Evolutionary conservation across 805 yeast species (phyloP).

Genomic region (Brettanomyces sp.): DNA sequence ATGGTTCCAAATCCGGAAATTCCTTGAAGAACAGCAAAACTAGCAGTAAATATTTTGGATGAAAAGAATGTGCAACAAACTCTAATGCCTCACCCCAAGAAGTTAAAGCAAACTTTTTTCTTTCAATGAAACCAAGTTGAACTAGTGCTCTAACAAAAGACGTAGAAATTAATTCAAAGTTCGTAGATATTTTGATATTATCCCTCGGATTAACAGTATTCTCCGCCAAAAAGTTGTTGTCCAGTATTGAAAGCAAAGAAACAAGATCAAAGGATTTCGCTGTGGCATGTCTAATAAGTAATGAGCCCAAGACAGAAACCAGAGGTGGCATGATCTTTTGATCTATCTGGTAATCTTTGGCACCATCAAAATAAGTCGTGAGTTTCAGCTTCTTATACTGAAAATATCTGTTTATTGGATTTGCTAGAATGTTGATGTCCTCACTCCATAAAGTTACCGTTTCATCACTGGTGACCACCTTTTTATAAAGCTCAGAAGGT

Average conservation of each 20-base stretch:
- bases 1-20: constrained; percentile 29
- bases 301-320: constrained; percentile 29
- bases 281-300: constrained; percentile 23
- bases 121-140: constrained; percentile 39
- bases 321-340: constrained; percentile 48
- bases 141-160: constrained; percentile 44
- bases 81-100: constrained; percentile 44
- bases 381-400: constrained; percentile 60
- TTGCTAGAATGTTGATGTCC: constrained; percentile 59
- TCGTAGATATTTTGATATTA: constrained; percentile 25
- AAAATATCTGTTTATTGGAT: constrained; percentile 71
- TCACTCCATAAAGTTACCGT: constrained; percentile 46
- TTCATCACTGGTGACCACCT: constrained; percentile 36
- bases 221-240: constrained; percentile 22
- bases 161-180: constrained; percentile 50
- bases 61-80: constrained; percentile 19
- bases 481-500: constrained; percentile 43
- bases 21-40: constrained; percentile 35
- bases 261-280: constrained; percentile 24
- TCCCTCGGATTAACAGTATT: constrained; percentile 8
- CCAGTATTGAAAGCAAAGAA: constrained; percentile 22
- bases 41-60: constrained; percentile 34
- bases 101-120: constrained; percentile 33
- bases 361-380: constrained; percentile 26
- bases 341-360: constrained; percentile 29